Evolutionary conservation across 441 rosid genomes (phyloP), one percentile per base, ranked within the genome.

Genomic region (Kokia cookei): DNA sequence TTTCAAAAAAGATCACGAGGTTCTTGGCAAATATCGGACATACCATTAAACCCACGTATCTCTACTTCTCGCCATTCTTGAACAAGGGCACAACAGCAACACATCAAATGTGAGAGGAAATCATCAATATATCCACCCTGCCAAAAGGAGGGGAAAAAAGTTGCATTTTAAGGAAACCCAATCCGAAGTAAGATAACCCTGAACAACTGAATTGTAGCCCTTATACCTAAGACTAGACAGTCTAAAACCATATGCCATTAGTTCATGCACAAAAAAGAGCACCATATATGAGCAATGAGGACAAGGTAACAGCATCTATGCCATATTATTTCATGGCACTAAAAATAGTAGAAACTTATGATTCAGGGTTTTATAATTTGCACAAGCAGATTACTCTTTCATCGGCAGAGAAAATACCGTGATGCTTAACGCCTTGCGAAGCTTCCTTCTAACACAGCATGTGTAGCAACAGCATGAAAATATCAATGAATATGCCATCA

Each of bases 41-140:
- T 86, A 89, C 98, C 97, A 54, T 88, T 84, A 54, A 78, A 84
- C 47, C 95, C 92, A 40, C 98, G 96, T 73, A 87, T 87, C 85
- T 95, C 98, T 37, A 93, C 93, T 88, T 95, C 98, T 77, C 99
- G 87, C 82, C 87, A 89, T 81, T 95, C 99, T 90, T 95, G 99
- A 69, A 93, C 97, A 19, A 95, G 96, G 48, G 98, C 94, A 74
- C 98, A 95, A 81, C 99, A 93, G 81, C 99, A 95, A 72, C 98
- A 93, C 92, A 93, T 88, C 40, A 95, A 79, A 85, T 93, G 99
- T 1, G 99, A 93, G 72, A 93, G 88, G 79, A 94, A 93, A 81
- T 94, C 98, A 43, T 93, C 99, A 68, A 93, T 57, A 77, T 81
- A 88, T 61, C 99, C 99, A 68, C 97, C 98, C 99, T 93, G 90